Evolutionary conservation across 108 stramenopile genomes (phyloP), one percentile per base, ranked within the genome.

Genomic region (Mayamaea pseudoterrestris): DNA sequence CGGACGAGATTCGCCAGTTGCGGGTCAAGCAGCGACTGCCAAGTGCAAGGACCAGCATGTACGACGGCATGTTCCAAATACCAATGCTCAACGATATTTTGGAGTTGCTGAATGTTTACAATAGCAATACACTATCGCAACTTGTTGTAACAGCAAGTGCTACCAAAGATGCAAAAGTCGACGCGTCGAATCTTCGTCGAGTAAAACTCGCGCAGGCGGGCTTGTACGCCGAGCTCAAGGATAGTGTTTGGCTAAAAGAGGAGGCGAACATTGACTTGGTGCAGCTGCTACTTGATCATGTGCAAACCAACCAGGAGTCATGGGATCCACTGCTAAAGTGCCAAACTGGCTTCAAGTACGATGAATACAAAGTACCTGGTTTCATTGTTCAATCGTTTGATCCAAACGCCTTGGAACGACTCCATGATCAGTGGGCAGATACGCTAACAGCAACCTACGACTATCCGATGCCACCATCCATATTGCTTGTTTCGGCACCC

Each of bases 61-160:
- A 55, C 49, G 68, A 74, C 48, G 52, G 47, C n/a, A 16, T 80
- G n/a, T 78, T 80, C 44, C 26, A 41, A 1, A 56, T 90, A 26
- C 83, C 83, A 14, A 67, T 71, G 13, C 56, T 90, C 27, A 50
- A 47, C 12, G 74, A 85, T 27, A 78, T 85, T 52, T 35, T 85
- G 0, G 40, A 71, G 16, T 30, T 83, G 23, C 36, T 82, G 40
- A 8, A 34, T 34, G 37, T 39, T 8, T 14, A 44, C 16, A 21
- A 44, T 4, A 44, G 26, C 26, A 44, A 5, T 5, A 44, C 44
- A 44, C 3, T 24, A 2, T 25, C 44, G 24, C n/a, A n/a, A n/a
- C n/a, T n/a, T n/a, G n/a, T n/a, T n/a, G n/a, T n/a, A n/a, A 14
- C n/a, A 9, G 26, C 44, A 21, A 39, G 8, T 20, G 37, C 37